phyloP scores from a whole-genome alignment of 2,329 filamentous ascomycete species.

The Leptodontidium sp. region DNA sequence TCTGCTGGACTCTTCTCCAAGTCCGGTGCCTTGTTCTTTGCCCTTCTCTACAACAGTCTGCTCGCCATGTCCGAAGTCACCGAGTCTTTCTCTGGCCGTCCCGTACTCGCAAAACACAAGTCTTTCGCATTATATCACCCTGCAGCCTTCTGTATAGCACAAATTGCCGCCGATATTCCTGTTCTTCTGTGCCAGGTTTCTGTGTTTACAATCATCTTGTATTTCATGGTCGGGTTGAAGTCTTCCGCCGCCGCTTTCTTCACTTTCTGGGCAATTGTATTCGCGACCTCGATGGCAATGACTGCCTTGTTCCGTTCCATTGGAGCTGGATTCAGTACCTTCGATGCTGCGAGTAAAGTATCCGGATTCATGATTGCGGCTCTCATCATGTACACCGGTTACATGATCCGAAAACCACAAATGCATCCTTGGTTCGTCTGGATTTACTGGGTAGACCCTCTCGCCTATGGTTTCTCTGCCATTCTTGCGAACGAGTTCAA shows the following conservation, averaged over 20 bases:
- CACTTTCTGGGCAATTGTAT: slow-evolving; percentile 65
- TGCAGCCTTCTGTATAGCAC: slow-evolving; percentile 65
- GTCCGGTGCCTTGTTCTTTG: slow-evolving; percentile 69
- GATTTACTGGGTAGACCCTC: slow-evolving; percentile 69
- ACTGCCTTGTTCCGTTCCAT: slow-evolving; percentile 65
- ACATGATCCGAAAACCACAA: slow-evolving; percentile 66
- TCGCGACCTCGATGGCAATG: slow-evolving; percentile 62
- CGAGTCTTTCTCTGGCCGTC: slow-evolving; percentile 66
- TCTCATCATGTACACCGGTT: slow-evolving; percentile 69
- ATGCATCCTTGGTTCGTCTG: slow-evolving; percentile 71
- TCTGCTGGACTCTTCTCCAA: slow-evolving; percentile 70
- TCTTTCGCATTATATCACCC: slow-evolving; percentile 65
- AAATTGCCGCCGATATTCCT: slow-evolving; percentile 62
- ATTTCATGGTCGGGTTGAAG: slow-evolving; percentile 70
- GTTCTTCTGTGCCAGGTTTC: slow-evolving; percentile 66
- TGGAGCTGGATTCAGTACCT: slow-evolving; percentile 62
- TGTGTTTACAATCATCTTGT: slow-evolving; percentile 64
- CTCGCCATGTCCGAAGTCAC: slow-evolving; percentile 73
- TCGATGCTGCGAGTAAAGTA: slow-evolving; percentile 66
- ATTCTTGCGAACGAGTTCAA: slow-evolving; percentile 77
- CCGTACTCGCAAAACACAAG: slow-evolving; percentile 66
- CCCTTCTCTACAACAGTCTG: slow-evolving; percentile 68
- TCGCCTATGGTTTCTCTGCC: slow-evolving; percentile 75
- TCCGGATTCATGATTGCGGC: slow-evolving; percentile 59
- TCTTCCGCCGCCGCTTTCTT: slow-evolving; percentile 63